Evolutionary conservation across 78 protist genomes (phyloP).

Genomic region (Dictyostelium discoideum): dicty_2.7 NC_007091.3:3628501-3629000

Average conservation of each 20-base stretch:
- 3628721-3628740: constrained; percentile 28
- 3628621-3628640: neutral
- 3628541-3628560: neutral
- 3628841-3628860: constrained; percentile 24
- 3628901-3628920: constrained; percentile 49
- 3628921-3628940: constrained; percentile 39
- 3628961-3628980: constrained; percentile 4
- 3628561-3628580: constrained; percentile 15
- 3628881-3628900: constrained; percentile 24
- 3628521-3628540: neutral
- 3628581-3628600: neutral
- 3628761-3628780: too few relatives aligned
- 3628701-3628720: neutral
- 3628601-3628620: neutral
- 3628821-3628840: constrained; percentile 8
- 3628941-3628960: neutral
- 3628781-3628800: constrained; percentile 13
- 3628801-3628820: constrained; percentile 9
- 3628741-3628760: neutral
- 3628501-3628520: neutral
- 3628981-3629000: constrained; percentile 50
- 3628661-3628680: neutral
- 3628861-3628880: constrained; percentile 74
- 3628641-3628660: neutral
- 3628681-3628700: constrained; percentile 6